Evolutionary conservation across 192 early-diverging fungal genomes (phyloP).

Genomic region (Linnemannia elongata): DNA sequence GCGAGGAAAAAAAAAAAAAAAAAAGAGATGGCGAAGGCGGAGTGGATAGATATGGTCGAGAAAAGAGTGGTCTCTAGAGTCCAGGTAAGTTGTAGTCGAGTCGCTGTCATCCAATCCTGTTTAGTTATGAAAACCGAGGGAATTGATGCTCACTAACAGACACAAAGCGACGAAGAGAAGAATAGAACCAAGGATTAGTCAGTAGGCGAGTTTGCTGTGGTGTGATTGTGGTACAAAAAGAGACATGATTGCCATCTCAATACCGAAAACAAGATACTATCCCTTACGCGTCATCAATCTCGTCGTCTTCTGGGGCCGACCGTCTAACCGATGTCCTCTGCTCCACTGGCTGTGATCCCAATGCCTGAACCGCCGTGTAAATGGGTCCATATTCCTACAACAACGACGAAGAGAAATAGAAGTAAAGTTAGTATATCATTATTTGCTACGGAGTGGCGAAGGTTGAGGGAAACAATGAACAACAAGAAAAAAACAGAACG

Average conservation of each 20-base stretch:
- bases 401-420: background rate
- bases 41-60: background rate
- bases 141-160: background rate
- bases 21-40: background rate
- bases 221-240: background rate
- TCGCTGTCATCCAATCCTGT: background rate
- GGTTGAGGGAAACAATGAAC: background rate
- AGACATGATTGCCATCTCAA: background rate
- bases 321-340: conserved; percentile 66
- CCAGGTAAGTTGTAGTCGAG: background rate
- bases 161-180: background rate
- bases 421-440: background rate
- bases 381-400: conserved; percentile 87
- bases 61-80: background rate
- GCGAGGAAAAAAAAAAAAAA: background rate
- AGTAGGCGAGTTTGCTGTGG: background rate
- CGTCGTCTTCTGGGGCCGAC: conserved; percentile 71
- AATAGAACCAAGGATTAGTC: background rate
- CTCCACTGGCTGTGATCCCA: conserved; percentile 58
- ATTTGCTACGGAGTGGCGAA: background rate
- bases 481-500: background rate
- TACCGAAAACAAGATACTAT: background rate
- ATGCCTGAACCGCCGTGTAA: conserved; percentile 70
- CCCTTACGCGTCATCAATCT: conserved; percentile 57
- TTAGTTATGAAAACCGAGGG: background rate